phyloP scores from a whole-genome alignment of 345 rosid genomes.

The Dipteronia dyeriana region DNA sequence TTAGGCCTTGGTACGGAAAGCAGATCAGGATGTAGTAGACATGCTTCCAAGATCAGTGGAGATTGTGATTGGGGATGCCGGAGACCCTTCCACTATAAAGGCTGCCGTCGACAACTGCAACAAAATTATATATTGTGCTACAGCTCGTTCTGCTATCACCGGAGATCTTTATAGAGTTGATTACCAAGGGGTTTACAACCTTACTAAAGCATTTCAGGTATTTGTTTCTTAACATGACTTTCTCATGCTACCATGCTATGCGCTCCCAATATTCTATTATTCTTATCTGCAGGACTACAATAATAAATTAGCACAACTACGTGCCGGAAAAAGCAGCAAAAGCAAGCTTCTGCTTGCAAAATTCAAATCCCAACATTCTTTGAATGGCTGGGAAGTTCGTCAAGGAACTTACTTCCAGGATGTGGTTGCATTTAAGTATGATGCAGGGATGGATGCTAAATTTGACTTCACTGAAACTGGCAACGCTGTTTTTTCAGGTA shows the following conservation, averaged over 20 bases:
- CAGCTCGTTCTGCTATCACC: conserved; percentile 88
- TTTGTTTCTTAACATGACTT: no score
- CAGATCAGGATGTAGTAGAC: conserved; percentile 65
- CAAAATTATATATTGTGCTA: conserved; percentile 90
- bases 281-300: conserved; percentile 61
- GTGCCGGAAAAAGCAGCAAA: conserved; percentile 93
- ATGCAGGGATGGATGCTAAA: conserved; percentile 94
- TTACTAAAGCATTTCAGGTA: conserved; percentile 90
- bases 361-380: conserved; percentile 66
- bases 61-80: conserved; percentile 82
- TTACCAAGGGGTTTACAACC: conserved; percentile 85
- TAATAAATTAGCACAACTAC: conserved; percentile 76
- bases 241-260: no score
- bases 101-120: conserved; percentile 83
- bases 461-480: conserved; percentile 84
- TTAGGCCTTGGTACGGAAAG: conserved; percentile 81
- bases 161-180: conserved; percentile 90
- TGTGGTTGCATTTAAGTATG: conserved; percentile 73
- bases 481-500: conserved; percentile 90
- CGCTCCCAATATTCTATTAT: no score
- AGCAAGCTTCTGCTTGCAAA: conserved; percentile 92
- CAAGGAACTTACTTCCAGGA: conserved; percentile 95
- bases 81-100: conserved; percentile 69
- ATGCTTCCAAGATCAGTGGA: conserved; percentile 91
- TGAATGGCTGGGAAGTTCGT: conserved; percentile 83